Evolutionary conservation across 352 stramenopile species (phyloP).

Genomic region (Thraustochytrium sp.): DNA sequence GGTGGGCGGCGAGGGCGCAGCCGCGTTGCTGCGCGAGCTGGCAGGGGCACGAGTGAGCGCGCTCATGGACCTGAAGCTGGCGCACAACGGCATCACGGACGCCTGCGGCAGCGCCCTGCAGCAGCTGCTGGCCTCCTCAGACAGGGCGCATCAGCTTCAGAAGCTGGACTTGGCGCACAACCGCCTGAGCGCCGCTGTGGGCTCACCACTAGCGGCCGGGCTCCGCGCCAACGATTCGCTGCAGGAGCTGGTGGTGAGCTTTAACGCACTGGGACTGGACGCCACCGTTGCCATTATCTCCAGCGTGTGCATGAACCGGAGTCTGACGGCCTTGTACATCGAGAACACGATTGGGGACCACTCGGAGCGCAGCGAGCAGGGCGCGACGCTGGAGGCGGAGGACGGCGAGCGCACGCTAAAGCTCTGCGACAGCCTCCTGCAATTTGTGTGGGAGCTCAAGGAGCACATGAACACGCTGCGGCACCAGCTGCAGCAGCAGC

Average conservation of each 20-base stretch:
- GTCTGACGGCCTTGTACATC: neutral
- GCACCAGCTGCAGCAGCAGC: too few species aligned
- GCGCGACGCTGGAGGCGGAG: neutral
- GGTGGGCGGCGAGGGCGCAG: neutral
- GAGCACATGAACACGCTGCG: conserved; percentile 36
- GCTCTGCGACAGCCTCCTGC: neutral
- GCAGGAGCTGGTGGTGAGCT: neutral
- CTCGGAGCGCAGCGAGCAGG: neutral
- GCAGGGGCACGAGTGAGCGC: neutral
- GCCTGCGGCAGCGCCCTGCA: neutral
- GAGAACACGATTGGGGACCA: conserved; percentile 7
- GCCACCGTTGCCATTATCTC: neutral
- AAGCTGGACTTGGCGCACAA: conserved; percentile 21
- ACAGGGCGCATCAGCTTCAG: neutral
- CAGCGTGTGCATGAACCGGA: neutral
- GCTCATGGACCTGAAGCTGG: neutral
- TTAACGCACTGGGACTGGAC: conserved; percentile 9
- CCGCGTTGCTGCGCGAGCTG: neutral
- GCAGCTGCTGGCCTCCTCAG: neutral
- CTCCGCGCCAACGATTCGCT: neutral
- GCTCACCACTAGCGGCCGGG: neutral
- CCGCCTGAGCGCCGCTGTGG: neutral
- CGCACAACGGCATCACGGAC: conserved; percentile 14
- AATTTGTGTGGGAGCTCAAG: conserved; percentile 35
- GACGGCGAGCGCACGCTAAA: neutral